Evolutionary conservation across 306 rosid species (phyloP), one percentile per base, ranked within the genome.

Genomic region (Vigna nakashimae): DNA sequence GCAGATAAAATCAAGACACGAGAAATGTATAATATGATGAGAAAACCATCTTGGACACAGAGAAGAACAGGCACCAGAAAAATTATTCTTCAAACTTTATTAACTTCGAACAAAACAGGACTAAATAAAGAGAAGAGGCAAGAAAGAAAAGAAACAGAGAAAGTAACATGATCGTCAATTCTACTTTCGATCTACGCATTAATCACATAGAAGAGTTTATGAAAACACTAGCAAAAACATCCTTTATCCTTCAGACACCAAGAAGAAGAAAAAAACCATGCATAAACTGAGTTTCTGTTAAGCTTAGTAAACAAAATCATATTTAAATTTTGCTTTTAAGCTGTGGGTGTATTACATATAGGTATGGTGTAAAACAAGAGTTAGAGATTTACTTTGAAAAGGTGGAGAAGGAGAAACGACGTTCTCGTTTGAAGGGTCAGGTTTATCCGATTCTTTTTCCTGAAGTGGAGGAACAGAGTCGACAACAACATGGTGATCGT

Each of bases 381-480:
- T 49, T 1, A 48, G 66, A 80, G 16, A 65, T 26, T 20, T 73
- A 93, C 96, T 82, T 50, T 82, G 82, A 83, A 48, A 49, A 53
- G 69, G 8, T 28, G 87, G 18, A 82, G 69, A 30, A 59, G 64
- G 18, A 30, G 84, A 18, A 65, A 74, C 20, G 46, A 46, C 8
- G 15, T 74, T 79, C 24, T 84, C 48, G 2, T 80, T 83, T 53
- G 34, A 49, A 72, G 49, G 69, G 0, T 55, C 73, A 69, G 46
- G 28, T 66, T 75, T 83, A 20, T 76, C 48, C 0, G 49, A 53
- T 42, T 71, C 74, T 7, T 66, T 75, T 11, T 76, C 64, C 3
- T 10, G 32, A 42, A 72, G 50, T 26, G 59, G 18, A 5, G 64
- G 26, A 51, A 69, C 60, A 67, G 85, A 36, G 52, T 24, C 28